A percentile compares a stretch with the other conserved stretches of the same genome.
These are phyloP conservation scores for Aspergillus terreus DNA, from an alignment of 2,329 filamentous ascomycete genomes.

Conservation along the genomic window DNA sequence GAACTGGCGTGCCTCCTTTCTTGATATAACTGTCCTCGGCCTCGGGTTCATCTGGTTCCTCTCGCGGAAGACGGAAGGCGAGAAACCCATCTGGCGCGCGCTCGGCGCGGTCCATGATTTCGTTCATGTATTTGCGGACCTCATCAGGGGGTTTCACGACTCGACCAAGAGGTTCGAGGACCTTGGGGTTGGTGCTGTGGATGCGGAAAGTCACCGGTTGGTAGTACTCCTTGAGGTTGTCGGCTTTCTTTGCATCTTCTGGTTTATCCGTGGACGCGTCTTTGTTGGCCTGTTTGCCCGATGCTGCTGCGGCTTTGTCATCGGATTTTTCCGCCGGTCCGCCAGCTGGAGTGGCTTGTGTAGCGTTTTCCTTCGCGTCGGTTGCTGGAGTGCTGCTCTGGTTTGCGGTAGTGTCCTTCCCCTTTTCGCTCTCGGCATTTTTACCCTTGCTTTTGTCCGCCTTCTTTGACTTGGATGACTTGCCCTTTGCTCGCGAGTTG, in stretches of 20 bases:
- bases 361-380: conserved; percentile 6
- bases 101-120: conserved; percentile 54
- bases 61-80: conserved; percentile 52
- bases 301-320: conserved; percentile 4
- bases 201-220: conserved; percentile 57
- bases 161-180: conserved; percentile 53
- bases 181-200: conserved; percentile 48
- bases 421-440: conserved; percentile 10
- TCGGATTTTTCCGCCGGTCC: conserved; percentile 14
- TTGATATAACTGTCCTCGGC: conserved; percentile 12
- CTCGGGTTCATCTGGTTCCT: conserved; percentile 30
- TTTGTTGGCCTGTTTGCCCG: conserved; percentile 6
- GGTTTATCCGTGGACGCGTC: conserved; percentile 4
- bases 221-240: conserved; percentile 44
- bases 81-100: conserved; percentile 54
- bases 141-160: conserved; percentile 54
- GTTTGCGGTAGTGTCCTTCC: background rate
- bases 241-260: conserved; percentile 13
- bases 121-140: conserved; percentile 54
- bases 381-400: background rate
- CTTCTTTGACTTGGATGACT: conserved; percentile 39
- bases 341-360: conserved; percentile 5
- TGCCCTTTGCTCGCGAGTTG: conserved; percentile 24
- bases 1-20: conserved; percentile 21
- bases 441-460: conserved; percentile 26